Base-by-base conservation (phyloP, 108 stramenopile genomes). In the Schizochytrium sp. region DNA sequence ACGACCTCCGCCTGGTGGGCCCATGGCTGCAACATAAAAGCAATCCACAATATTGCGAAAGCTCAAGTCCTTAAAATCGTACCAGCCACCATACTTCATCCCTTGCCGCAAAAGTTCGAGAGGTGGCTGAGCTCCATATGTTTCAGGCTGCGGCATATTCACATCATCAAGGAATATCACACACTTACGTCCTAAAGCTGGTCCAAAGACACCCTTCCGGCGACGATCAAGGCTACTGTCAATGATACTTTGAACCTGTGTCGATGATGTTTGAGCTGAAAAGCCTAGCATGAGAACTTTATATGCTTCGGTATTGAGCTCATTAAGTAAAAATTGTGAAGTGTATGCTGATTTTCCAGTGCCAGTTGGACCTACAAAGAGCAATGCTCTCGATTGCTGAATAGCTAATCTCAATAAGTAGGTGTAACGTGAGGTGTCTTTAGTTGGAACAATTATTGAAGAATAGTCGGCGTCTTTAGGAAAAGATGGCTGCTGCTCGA, bases 51-150 rank as follows among this genome's bases (percentile, higher is more conserved):
- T 93, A 61, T 92, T 90, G 89, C 94, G 92, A 46, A 90, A 88
- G 7, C 89, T 72, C 89, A 94, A 90, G 76, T 94, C 93, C 57
- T 88, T 61, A 50, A 93, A 61, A 13, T 94, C 92, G 76, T 94
- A 96, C 88, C 94, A 94, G 90, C 95, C 95, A 19, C 91, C 93
- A 88, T 96, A 96, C 88, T 96, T 95, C 88, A 96, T 93, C 83
- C 94, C 94, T 90, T 96, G 95, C 19, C 95, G 92, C 4, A 96
- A 87, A 87, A 95, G 93, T 38, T 94, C 95, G 56, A 96, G 94
- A 41, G 95, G 92, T 12, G 92, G 91, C 93, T 96, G 95, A 7
- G 95, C 95, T 44, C 94, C 93, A 92, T 96, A 96, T 13, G 83
- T 46, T 83, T 96, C 95, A 13, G 94, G 92, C 87, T 94, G 93